phyloP scores from a whole-genome alignment of 2,329 filamentous ascomycete species.

The Talaromyces sp. region DNA sequence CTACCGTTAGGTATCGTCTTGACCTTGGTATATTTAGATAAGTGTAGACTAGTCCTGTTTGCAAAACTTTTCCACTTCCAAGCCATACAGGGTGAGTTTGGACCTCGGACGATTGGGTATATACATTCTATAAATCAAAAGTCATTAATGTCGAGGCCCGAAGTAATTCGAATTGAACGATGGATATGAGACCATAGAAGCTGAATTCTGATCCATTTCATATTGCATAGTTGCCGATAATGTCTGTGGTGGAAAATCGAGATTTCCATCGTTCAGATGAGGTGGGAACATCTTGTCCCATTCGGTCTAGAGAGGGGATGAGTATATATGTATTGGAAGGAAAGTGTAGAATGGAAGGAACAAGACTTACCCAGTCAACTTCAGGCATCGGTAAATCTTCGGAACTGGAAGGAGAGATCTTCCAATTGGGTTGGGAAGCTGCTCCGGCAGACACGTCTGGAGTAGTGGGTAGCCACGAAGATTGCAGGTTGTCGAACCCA shows the following conservation, averaged over 20 bases:
- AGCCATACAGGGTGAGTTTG: neutral
- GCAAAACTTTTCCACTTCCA: neutral
- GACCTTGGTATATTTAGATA: neutral
- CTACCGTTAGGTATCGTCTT: no score
- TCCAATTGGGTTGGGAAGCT: constrained; percentile 5
- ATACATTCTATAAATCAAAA: neutral
- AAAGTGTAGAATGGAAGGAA: neutral
- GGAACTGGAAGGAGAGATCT: constrained; percentile 19
- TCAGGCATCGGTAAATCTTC: constrained; percentile 45
- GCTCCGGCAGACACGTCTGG: constrained; percentile 17
- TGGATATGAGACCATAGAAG: constrained; percentile 14
- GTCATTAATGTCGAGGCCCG: neutral
- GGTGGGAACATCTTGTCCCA: constrained; percentile 37
- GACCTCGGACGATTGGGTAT: neutral
- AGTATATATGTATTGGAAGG: neutral
- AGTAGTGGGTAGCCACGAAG: constrained; percentile 14
- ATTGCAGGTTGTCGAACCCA: neutral
- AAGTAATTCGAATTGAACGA: constrained; percentile 9
- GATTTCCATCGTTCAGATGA: constrained; percentile 53
- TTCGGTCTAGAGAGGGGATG: constrained; percentile 25
- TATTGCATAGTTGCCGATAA: constrained; percentile 18
- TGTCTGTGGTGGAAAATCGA: constrained; percentile 42
- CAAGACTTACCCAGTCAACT: constrained; percentile 61
- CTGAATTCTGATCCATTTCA: constrained; percentile 18
- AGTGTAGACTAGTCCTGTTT: neutral